Base-by-base conservation (phyloP, 2,329 filamentous ascomycete genomes). In the Aspergillus costaricaensis region DNA sequence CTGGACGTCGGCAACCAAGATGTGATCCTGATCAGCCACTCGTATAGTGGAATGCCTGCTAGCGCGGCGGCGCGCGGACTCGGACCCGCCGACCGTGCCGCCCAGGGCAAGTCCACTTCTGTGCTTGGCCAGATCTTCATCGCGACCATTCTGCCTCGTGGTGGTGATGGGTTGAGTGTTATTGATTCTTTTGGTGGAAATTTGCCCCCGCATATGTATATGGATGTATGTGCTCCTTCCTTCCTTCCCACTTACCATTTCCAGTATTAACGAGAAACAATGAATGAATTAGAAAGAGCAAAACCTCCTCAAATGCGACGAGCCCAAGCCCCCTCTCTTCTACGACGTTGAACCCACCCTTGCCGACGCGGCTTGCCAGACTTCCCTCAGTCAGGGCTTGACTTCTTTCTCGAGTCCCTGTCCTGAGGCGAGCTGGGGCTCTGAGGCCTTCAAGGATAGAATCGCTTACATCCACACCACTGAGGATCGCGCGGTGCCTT, bases 21-120 rank as follows among this genome's bases (percentile, higher is more conserved):
- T 49, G 41, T 56, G 15, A 56, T 56, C 43, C 41, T 56, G n/a
- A 56, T 56, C 54, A 56, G 54, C 17, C 54, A 56, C 32, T 56
- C 54, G 5, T 56, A 48, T 32, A 48, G 54, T 21, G 54, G 54
- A 7, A 56, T 56, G 54, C 54, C 54, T 2, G 54, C 54, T 15
- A 56, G 54, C 21, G 54, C 54, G 17, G 54, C 54, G 2, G 54
- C 54, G 4, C 43, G 25, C n/a, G 54, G 54, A 3, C 54, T 56
- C 30, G 43, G 54, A 6, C 43, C 43, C 41, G 41, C 54, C 10
- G 54, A 56, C 15, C 54, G 54, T 17, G 44, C 17, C 17, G 43
- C 54, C n/a, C 23, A 30, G 25, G 27, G 54, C 25, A 56, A 56
- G 27, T 23, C 15, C 10, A 56, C 54, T 14, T 48, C 32, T 0